phyloP scores from a whole-genome alignment of 257 asterid species.

The Solanum etuberosum region DNA sequence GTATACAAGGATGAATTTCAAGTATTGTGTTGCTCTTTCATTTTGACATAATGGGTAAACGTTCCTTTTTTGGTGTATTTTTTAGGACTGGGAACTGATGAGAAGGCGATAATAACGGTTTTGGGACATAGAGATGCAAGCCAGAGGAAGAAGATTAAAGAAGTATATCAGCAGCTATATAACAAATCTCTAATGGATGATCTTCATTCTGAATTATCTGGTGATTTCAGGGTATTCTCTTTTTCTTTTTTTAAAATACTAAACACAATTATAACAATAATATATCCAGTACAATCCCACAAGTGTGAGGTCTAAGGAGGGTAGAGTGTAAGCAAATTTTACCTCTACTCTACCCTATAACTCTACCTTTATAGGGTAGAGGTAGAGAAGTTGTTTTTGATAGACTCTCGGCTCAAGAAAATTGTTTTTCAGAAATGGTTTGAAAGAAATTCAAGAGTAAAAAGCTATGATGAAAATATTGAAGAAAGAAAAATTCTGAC shows the following conservation, averaged over 20 bases:
- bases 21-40: not conserved
- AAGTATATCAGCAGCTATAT: conserved; percentile 44
- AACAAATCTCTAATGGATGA: conserved; percentile 39
- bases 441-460: no score
- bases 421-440: no score
- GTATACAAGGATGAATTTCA: not conserved
- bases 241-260: not conserved
- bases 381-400: no score
- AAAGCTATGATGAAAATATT: no score
- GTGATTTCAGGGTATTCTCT: conserved; percentile 54
- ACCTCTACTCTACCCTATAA: not conserved
- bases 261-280: no score
- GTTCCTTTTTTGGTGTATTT: not conserved
- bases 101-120: conserved; percentile 45
- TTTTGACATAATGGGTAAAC: not conserved
- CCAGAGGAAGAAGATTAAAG: conserved; percentile 53
- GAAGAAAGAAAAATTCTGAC: no score
- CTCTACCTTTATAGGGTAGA: not conserved
- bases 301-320: no score
- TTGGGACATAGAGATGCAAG: conserved; percentile 53
- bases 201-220: conserved; percentile 50
- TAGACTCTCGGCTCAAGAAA: not conserved
- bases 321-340: no score
- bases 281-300: no score
- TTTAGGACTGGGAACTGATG: conserved; percentile 66